Conservation (phyloP, 148 eudicot genomes). For the Simmondsia chinensis region DNA sequence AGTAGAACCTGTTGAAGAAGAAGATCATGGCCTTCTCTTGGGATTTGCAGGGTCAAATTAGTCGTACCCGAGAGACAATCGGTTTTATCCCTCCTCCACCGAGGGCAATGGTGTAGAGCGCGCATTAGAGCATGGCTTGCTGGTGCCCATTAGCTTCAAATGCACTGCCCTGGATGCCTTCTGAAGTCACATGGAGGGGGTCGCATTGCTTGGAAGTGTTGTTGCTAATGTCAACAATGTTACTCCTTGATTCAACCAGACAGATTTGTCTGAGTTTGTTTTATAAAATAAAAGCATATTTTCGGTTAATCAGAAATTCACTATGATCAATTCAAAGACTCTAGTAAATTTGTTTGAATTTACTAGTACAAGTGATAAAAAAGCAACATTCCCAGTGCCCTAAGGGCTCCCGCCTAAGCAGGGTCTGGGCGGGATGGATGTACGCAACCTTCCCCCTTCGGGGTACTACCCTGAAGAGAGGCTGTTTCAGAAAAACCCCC, state of each 20-base stretch:
- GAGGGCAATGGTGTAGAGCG: conserved; percentile 81
- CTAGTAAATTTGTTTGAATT: no score
- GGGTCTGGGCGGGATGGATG: no score
- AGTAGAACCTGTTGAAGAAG: conserved; percentile 94
- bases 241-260: conserved; percentile 50
- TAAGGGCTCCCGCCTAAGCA: no score
- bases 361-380: no score
- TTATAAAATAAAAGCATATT: no score
- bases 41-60: conserved; percentile 78
- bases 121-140: conserved; percentile 61
- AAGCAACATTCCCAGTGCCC: no score
- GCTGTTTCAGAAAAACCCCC: no score
- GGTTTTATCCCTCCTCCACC: conserved; percentile 97
- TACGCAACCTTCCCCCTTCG: no score
- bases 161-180: conserved; percentile 29
- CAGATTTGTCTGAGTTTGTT: not conserved
- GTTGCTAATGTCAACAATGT: conserved; percentile 72
- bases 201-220: conserved; percentile 61
- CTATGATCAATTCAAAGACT: no score
- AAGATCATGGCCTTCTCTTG: conserved; percentile 69
- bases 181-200: conserved; percentile 66
- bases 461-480: no score
- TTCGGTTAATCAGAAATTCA: no score
- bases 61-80: conserved; percentile 85
- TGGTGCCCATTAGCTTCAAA: conserved; percentile 57